Base-by-base conservation (phyloP, 2,329 filamentous ascomycete genomes). In the Cladosporium phlei region DNA sequence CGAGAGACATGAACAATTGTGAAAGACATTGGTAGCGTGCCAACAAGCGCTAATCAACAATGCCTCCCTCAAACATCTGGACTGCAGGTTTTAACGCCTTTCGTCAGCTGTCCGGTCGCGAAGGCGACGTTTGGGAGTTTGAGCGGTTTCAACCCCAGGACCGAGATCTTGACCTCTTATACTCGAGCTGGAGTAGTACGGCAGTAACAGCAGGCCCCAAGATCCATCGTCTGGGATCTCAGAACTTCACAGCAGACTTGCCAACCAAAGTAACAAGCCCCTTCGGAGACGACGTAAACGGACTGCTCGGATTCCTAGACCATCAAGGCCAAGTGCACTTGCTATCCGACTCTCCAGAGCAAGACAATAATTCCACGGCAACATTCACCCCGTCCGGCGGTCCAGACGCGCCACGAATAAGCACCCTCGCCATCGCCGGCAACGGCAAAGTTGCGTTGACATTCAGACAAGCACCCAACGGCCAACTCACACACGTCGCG, bases 151-250 rank as follows among this genome's bases (percentile, higher is more conserved):
- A 21, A 16, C 14, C 29, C 2, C 19, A 24, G 20, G 16, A 17
- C 24, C 32, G 9, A 12, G 29, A 42, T 8, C 12, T 46, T 16
- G 46, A 53, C 9, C 32, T 66, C 11, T 33, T 65, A 0, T 63
- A 61, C 51, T 49, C 57, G 5, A 56, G 61, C 37, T 67, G 63
- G 63, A 62, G 61, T 42, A 60, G 52, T 32, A 62, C 59, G 5
- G 48, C 58, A 2, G 22, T 63, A 29, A 46, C 48, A 17, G 35
- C 30, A 16, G 37, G 33, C 9, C 33, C 32, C 24, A 28, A 27
- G 4, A 27, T 56, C 11, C 46, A 39, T 30, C 51, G 53, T 29
- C 29, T 50, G 14, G 56, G 53, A 3, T 37, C 50, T 30, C 52
- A 55, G 14, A 24, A 48, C 8, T 46, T 56, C 17, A 50, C 51